Evolutionary conservation across 176 grass and related monocot genomes (phyloP), one percentile per base, ranked within the genome.

Genomic region (Bonia amplexicaulis): DNA sequence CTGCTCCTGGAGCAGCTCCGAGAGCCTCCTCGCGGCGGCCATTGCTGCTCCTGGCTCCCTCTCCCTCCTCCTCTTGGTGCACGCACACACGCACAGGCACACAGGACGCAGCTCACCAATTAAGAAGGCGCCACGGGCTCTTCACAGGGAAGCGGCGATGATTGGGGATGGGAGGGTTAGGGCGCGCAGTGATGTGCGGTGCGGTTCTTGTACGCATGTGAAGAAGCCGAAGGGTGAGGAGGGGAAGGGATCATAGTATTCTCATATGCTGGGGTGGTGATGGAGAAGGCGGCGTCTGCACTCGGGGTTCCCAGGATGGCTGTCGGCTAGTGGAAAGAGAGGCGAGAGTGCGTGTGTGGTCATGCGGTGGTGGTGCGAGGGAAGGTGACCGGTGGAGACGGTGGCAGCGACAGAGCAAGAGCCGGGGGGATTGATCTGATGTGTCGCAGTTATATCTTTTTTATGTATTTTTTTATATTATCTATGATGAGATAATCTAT

Each of bases 1-100:
- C 73, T 96, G 93, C 86, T 99, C 97, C 77, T 91, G 87, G 35
- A 99, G 88, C 69, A 99, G 87, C 90, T 99, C 97, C 79, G 84
- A 99, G 22, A 99, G 97, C 88, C 90, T 94, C 90, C 90, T 89
- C 29, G 73, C 54, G 6, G 91, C 84, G 65, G 85, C 64, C 85
- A 76, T 93, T 67, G 77, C 41, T 35, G 16, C 16, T 71, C 68
- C 40, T 4, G 23, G 6, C 45, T 4, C 68, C 15, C 4, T 12
- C 0, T 7, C n/a, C 37, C 47, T 69, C 29, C 42, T 22, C 37
- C 51, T 62, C 33, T 82, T 15, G 41, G 15, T 7, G 27, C 41
- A 20, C 65, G 1, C 10, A 23, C 23, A 52, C 29, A 39, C 22
- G 2, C 26, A 29, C 3, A 39, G 17, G 40, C 13, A 55, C 13